phyloP scores from a whole-genome alignment of 371 early-diverging fungal genomes.

The Dipsacomyces acuminosporus region DNA sequence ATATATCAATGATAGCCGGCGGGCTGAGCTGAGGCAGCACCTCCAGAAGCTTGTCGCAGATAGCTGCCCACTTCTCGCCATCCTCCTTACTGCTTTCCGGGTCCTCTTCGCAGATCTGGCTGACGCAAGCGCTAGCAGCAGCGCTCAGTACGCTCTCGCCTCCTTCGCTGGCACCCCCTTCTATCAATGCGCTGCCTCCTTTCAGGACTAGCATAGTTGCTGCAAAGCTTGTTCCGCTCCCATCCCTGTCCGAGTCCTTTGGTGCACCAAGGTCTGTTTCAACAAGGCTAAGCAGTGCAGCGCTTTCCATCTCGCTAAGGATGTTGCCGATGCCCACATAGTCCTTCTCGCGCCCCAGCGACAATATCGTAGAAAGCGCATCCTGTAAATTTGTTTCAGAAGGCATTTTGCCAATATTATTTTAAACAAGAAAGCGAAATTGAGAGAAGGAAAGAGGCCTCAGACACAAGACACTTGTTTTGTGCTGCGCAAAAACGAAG shows the following conservation, averaged over 20 bases:
- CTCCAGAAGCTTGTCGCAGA: slow-evolving; percentile 27
- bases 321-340: slow-evolving; percentile 5
- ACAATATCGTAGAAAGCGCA: not conserved
- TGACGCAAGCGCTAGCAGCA: slow-evolving; percentile 23
- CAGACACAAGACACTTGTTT: too few species aligned
- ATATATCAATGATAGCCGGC: slow-evolving; percentile 29
- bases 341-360: not conserved
- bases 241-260: not conserved
- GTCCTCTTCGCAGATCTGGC: slow-evolving; percentile 34
- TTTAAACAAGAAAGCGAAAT: not conserved
- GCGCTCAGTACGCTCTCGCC: slow-evolving; percentile 9
- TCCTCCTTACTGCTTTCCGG: slow-evolving; percentile 1
- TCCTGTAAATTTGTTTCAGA: not conserved
- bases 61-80: slow-evolving; percentile 8
- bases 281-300: slow-evolving; percentile 8
- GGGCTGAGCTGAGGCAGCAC: slow-evolving; percentile 22
- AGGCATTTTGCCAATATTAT: not conserved
- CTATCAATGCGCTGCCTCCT: slow-evolving; percentile 24
- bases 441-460: not conserved
- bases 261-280: slow-evolving; percentile 14
- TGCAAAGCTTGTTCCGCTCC: not conserved
- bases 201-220: slow-evolving; percentile 11
- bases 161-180: slow-evolving; percentile 4
- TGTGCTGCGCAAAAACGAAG: too few species aligned
- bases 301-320: slow-evolving; percentile 7